Evolutionary conservation across 148 eudicot genomes (phyloP), one percentile per base, ranked within the genome.

Genomic region (Selenicereus undatus): DNA sequence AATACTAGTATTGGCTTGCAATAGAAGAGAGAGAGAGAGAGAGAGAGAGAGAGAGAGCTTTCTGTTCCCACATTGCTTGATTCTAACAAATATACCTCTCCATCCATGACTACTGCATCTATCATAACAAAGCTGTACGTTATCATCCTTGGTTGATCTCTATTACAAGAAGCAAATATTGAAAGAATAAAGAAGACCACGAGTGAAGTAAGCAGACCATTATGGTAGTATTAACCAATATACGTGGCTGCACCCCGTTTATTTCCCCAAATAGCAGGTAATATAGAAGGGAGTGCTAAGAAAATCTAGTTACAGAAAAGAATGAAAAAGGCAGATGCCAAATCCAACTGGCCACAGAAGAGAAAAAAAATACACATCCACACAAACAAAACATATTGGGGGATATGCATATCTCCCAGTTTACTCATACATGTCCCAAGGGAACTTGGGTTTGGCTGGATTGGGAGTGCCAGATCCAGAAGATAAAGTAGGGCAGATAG

Each of bases 401-500:
- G 78, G 81, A 80, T 83, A 77, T 83, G 85, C 77, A 79, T 81
- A 70, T 35, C 54, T 73, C 82, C 72, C 80, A 73, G 76, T 87
- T 82, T 78, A 88, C 82, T 91, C 87, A 87, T 88, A 93, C 85
- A 87, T 89, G 84, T 97, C 95, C 99, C 98, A 96, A 43, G 79
- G 89, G 77, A 94, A 87, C 77, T 88, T 91, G 74, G 91, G 90
- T 70, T 83, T 91, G 39, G 50, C 79, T 12, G 86, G 42, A 62
- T 80, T 85, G 50, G 72, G 79, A 45, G 74, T 50, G 60, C 78
- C 45, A 21, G 85, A 32, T 71, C 52, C 80, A 12, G 81, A 73
- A 27, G 91, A 45, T n/a, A 89, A 52, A 26, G 90, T 69, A 20
- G 94, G 78, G 75, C 89, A 77, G 39, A 84, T 78, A 0, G 87